Conservation (phyloP, 2,329 filamentous ascomycete genomes). For the Pseudogymnoascus sp. region DNA sequence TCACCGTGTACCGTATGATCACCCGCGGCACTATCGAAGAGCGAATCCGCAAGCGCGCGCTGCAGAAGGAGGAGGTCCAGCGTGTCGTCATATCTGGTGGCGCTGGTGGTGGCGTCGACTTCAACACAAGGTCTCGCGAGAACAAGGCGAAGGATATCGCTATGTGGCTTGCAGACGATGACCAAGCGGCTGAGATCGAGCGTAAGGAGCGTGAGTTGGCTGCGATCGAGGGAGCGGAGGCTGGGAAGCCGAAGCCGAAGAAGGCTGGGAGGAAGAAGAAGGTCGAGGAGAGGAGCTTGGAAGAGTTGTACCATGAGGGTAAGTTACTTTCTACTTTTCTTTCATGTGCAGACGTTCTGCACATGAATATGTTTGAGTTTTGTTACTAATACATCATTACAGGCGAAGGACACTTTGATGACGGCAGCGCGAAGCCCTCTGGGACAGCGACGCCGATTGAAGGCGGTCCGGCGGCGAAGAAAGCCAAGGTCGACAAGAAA, state of each 20-base stretch:
- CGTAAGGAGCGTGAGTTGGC: conserved; percentile 82
- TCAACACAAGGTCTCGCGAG: conserved; percentile 85
- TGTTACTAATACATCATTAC: conserved; percentile 30
- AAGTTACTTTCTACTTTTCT: conserved; percentile 36
- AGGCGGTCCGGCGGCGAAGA: conserved; percentile 42
- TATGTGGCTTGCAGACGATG: conserved; percentile 97
- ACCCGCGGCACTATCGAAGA: conserved; percentile 96
- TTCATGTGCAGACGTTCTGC: neutral
- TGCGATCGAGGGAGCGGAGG: conserved; percentile 49
- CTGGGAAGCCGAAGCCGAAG: conserved; percentile 54
- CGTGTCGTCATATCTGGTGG: conserved; percentile 93
- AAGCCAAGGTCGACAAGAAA: conserved; percentile 47
- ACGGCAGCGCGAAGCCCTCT: conserved; percentile 71
- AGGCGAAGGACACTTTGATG: conserved; percentile 97
- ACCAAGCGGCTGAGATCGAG: conserved; percentile 91
- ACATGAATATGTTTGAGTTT: conserved; percentile 14
- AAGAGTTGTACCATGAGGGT: conserved; percentile 99
- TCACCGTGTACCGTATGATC: conserved; percentile 96
- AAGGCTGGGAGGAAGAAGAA: conserved; percentile 56
- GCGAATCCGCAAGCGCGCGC: conserved; percentile 88
- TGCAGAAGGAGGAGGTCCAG: conserved; percentile 98
- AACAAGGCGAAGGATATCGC: conserved; percentile 97
- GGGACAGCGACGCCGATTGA: conserved; percentile 78
- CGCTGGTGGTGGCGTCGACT: conserved; percentile 77
- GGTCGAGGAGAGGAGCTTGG: conserved; percentile 58